Conservation (phyloP, 2,329 filamentous ascomycete genomes). For the Beauveria bassiana region DNA sequence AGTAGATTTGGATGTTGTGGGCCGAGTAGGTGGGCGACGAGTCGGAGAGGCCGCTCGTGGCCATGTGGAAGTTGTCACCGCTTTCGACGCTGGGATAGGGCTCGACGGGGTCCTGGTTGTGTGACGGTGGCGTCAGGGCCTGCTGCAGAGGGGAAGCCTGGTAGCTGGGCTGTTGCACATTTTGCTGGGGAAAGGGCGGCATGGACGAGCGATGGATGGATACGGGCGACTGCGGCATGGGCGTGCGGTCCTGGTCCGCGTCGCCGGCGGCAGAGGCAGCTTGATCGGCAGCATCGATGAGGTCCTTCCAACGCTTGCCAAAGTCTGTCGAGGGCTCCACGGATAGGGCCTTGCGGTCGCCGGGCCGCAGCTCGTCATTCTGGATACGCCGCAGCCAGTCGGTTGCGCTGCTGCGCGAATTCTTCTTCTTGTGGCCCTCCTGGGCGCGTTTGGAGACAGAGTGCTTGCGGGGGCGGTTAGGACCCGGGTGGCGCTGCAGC, state of each 20-base stretch:
- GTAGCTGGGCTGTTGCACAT: slow-evolving; percentile 58
- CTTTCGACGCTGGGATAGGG: slow-evolving; percentile 74
- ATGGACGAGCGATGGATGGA: slow-evolving; percentile 55
- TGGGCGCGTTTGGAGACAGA: slow-evolving; percentile 75
- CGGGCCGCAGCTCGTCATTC: slow-evolving; percentile 55
- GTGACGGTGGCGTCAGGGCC: slow-evolving; percentile 75
- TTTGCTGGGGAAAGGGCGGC: slow-evolving; percentile 52
- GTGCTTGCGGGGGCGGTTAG: slow-evolving; percentile 70
- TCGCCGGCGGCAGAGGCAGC: slow-evolving; percentile 82
- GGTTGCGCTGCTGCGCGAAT: slow-evolving; percentile 62
- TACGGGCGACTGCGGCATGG: slow-evolving; percentile 60
- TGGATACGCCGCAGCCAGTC: slow-evolving; percentile 55
- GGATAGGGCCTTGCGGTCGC: slow-evolving; percentile 74
- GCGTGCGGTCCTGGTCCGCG: slow-evolving; percentile 82
- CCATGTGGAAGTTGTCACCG: slow-evolving; percentile 65
- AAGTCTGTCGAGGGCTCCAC: slow-evolving; percentile 75
- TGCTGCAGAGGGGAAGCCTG: slow-evolving; percentile 87
- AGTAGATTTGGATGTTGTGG: slow-evolving; percentile 82
- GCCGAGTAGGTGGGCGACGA: slow-evolving; percentile 69
- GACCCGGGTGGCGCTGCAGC: slow-evolving; percentile 64
- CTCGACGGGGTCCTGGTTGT: slow-evolving; percentile 59
- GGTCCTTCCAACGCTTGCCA: slow-evolving; percentile 90
- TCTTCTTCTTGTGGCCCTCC: slow-evolving; percentile 67
- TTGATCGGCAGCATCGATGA: slow-evolving; percentile 75
- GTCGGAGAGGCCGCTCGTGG: slow-evolving; percentile 54